These are phyloP conservation scores for Madurella mycetomatis DNA, from an alignment of 2,329 filamentous ascomycete genomes.

Conservation along the genomic window DNA sequence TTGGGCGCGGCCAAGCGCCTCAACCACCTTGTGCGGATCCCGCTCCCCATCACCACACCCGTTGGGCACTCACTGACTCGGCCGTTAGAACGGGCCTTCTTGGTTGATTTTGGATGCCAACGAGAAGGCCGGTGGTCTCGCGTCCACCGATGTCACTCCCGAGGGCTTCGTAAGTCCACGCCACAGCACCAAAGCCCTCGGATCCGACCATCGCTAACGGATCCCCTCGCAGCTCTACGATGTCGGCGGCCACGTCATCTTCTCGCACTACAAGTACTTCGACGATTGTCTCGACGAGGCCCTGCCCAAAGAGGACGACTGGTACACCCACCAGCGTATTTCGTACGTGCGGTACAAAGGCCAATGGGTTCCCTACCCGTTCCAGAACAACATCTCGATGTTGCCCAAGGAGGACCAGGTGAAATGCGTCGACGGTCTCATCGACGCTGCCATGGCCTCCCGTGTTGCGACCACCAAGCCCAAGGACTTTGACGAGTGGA, in stretches of 20 bases:
- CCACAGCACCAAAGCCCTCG: neutral
- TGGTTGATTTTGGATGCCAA: constrained; percentile 95
- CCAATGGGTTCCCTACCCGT: constrained; percentile 96
- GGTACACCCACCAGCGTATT: constrained; percentile 97
- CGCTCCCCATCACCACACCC: constrained; percentile 17
- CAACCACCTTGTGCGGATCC: constrained; percentile 77
- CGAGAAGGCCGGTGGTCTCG: constrained; percentile 89
- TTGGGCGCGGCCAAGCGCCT: constrained; percentile 97
- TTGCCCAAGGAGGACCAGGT: constrained; percentile 96
- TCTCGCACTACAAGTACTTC: constrained; percentile 99
- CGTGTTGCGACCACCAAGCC: constrained; percentile 88
- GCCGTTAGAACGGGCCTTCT: constrained; percentile 72
- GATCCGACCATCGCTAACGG: constrained; percentile 19
- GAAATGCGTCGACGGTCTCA: constrained; percentile 88
- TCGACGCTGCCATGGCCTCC: constrained; percentile 84
- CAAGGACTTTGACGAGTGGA: constrained; percentile 98
- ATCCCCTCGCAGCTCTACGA: constrained; percentile 73
- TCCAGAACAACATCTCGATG: constrained; percentile 99
- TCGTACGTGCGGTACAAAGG: constrained; percentile 97
- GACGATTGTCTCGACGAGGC: constrained; percentile 98
- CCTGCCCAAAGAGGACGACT: constrained; percentile 87
- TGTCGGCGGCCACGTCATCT: constrained; percentile 96
- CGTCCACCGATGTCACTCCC: constrained; percentile 88
- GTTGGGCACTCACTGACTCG: constrained; percentile 24
- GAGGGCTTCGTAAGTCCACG: constrained; percentile 81